A percentile compares a stretch with the other conserved stretches of the same genome.
These are phyloP conservation scores for Lactarius psammicola DNA, from an alignment of 768 basidiomycete genomes.

Conservation along the genomic window DNA sequence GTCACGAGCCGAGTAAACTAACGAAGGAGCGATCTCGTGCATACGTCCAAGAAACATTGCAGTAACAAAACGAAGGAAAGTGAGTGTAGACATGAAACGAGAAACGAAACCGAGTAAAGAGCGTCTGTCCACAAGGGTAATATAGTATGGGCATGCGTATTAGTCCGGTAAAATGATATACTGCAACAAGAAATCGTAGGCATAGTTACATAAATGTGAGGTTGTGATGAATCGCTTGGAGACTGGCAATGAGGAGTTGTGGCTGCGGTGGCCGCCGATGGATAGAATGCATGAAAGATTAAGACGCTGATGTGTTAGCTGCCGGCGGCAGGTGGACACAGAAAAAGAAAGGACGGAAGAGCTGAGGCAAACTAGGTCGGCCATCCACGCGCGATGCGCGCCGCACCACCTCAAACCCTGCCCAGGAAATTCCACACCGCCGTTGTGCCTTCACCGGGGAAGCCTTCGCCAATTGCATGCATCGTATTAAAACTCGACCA, in stretches of 20 bases:
- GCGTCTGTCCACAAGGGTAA: conserved; percentile 1
- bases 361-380: conserved; percentile 51
- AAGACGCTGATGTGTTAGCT: neutral
- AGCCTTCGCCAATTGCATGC: conserved; percentile 69
- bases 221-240: neutral
- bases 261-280: neutral
- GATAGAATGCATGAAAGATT: neutral
- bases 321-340: neutral
- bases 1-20: too few species aligned
- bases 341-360: neutral
- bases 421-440: conserved; percentile 71
- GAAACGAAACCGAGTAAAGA: neutral
- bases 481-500: conserved; percentile 80
- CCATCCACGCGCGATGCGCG: conserved; percentile 73
- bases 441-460: conserved; percentile 52
- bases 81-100: neutral
- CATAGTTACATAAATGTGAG: neutral
- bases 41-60: too few species aligned
- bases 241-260: neutral
- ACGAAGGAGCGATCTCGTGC: too few species aligned
- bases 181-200: neutral
- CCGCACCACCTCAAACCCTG: conserved; percentile 71
- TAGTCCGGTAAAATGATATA: conserved; percentile 1
- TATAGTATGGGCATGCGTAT: conserved; percentile 6
- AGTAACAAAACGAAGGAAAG: neutral